Conservation (phyloP, 2,329 filamentous ascomycete genomes). For the Talaromyces pinophilus region DNA sequence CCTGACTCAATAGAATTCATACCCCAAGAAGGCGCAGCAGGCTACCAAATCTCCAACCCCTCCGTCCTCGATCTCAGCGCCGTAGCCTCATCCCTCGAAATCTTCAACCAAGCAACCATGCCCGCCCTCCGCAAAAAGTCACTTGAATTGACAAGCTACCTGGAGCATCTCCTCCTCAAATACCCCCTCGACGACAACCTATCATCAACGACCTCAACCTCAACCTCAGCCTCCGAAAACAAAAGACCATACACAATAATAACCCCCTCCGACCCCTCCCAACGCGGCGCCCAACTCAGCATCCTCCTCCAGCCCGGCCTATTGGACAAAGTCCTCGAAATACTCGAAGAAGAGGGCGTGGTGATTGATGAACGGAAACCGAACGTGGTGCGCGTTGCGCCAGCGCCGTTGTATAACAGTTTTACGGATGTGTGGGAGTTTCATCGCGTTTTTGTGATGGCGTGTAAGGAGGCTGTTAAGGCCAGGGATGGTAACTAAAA, state of each 20-base stretch:
- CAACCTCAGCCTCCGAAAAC: background rate
- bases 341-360: slow-evolving; percentile 67
- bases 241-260: slow-evolving; percentile 60
- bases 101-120: slow-evolving; percentile 75
- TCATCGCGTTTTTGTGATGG: slow-evolving; percentile 54
- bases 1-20: slow-evolving; percentile 56
- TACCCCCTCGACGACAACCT: slow-evolving; percentile 33
- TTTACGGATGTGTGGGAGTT: slow-evolving; percentile 72
- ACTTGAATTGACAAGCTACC: slow-evolving; percentile 71
- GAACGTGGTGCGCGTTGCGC: slow-evolving; percentile 80
- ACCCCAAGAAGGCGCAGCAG: slow-evolving; percentile 74
- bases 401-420: slow-evolving; percentile 79
- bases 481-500: background rate
- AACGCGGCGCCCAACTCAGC: slow-evolving; percentile 78
- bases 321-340: slow-evolving; percentile 66
- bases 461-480: slow-evolving; percentile 44
- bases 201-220: too few relatives aligned
- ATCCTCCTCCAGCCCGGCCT: slow-evolving; percentile 67
- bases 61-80: slow-evolving; percentile 75
- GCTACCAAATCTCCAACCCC: slow-evolving; percentile 84
- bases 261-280: slow-evolving; percentile 67
- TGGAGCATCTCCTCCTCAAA: slow-evolving; percentile 65
- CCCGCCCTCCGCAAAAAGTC: slow-evolving; percentile 68
- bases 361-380: slow-evolving; percentile 83
- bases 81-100: slow-evolving; percentile 69